Evolutionary conservation across 2,329 filamentous ascomycete species (phyloP).

Genomic region (Aspergillus piperis): DNA sequence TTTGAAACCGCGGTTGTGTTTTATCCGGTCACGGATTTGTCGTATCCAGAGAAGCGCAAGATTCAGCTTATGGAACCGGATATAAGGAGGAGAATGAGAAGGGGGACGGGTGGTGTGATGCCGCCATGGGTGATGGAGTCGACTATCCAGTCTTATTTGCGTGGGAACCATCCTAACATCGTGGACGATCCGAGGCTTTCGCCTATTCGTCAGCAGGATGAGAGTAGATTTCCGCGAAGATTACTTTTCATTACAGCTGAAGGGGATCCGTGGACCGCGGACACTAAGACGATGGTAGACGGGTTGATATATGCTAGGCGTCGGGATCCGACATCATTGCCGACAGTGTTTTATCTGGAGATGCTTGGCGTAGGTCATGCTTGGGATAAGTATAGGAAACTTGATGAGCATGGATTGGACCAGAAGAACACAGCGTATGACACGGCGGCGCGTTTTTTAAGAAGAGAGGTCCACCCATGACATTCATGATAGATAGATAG

Average conservation of each 20-base stretch:
- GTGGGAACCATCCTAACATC: background rate
- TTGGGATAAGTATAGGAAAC: constrained; percentile 38
- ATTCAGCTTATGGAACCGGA: background rate
- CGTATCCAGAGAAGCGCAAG: background rate
- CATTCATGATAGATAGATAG: background rate
- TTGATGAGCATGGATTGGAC: constrained; percentile 27
- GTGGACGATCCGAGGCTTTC: constrained; percentile 28
- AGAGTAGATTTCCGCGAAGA: constrained; percentile 21
- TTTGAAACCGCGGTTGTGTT: constrained; percentile 32
- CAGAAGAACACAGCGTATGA: constrained; percentile 34
- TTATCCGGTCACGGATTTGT: constrained; percentile 30
- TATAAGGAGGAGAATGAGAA: background rate
- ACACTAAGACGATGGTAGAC: constrained; percentile 28
- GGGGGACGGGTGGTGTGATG: constrained; percentile 2
- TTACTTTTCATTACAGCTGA: constrained; percentile 28
- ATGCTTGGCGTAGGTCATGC: constrained; percentile 32
- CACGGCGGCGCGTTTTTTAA: constrained; percentile 29
- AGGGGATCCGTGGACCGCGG: constrained; percentile 26
- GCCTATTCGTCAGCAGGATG: constrained; percentile 22
- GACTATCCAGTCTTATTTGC: constrained; percentile 31
- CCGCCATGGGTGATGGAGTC: constrained; percentile 22
- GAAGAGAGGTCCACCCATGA: background rate
- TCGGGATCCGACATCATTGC: constrained; percentile 3
- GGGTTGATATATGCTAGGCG: constrained; percentile 13
- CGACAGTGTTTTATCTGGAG: constrained; percentile 10